Evolutionary conservation across 371 early-diverging fungal genomes (phyloP).

Genomic region (Mortierella polycephala): DNA sequence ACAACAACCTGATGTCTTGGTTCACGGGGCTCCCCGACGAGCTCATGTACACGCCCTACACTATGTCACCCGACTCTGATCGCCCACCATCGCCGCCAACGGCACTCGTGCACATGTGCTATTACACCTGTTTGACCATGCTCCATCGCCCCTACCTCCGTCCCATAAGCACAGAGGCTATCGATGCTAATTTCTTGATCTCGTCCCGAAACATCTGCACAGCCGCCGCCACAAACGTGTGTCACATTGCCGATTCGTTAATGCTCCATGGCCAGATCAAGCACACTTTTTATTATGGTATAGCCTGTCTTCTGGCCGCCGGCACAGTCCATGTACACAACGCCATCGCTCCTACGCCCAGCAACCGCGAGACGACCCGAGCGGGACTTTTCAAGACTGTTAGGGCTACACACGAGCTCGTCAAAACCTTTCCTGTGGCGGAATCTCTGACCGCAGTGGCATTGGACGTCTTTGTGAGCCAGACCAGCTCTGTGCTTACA

Average conservation of each 20-base stretch:
- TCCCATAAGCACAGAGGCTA: slow-evolving; percentile 8
- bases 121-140: slow-evolving; percentile 28
- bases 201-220: slow-evolving; percentile 30
- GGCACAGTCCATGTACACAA: slow-evolving; percentile 31
- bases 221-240: slow-evolving; percentile 24
- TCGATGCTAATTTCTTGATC: slow-evolving; percentile 19
- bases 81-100: slow-evolving; percentile 19
- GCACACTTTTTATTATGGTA: slow-evolving; percentile 16
- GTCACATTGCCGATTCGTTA: slow-evolving; percentile 27
- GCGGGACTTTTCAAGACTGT: slow-evolving; percentile 20
- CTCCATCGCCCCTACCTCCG: slow-evolving; percentile 25
- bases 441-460: slow-evolving; percentile 19
- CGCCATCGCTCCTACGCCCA: slow-evolving; percentile 17
- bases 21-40: slow-evolving; percentile 22
- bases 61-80: slow-evolving; percentile 14
- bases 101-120: slow-evolving; percentile 28
- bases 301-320: slow-evolving; percentile 22
- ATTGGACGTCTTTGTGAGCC: slow-evolving; percentile 22
- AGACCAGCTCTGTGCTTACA: slow-evolving; percentile 1
- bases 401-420: slow-evolving; percentile 19
- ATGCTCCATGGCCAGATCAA: slow-evolving; percentile 22
- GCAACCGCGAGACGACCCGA: slow-evolving; percentile 20
- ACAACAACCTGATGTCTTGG: slow-evolving; percentile 25
- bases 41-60: slow-evolving; percentile 29
- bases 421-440: slow-evolving; percentile 22